phyloP scores from a whole-genome alignment of 2,329 filamentous ascomycete species.

The Fusarium piperis region DNA sequence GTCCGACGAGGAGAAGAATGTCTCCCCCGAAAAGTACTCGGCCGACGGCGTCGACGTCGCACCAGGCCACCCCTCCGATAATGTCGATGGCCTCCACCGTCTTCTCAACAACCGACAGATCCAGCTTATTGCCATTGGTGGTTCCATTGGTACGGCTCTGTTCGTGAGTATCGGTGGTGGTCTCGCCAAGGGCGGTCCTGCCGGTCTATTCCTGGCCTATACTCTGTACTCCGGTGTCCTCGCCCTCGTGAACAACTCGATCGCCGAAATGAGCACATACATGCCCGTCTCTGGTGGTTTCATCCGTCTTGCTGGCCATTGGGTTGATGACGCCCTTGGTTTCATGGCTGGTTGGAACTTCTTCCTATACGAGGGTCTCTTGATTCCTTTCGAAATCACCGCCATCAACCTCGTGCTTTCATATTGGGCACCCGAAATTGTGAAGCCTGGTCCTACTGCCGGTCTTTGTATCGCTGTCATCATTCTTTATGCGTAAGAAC shows the following conservation, averaged over 20 bases:
- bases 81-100: conserved; percentile 54
- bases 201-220: conserved; percentile 67
- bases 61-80: conserved; percentile 41
- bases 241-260: conserved; percentile 70
- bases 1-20: conserved; percentile 42
- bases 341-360: conserved; percentile 61
- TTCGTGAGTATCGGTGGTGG: conserved; percentile 71
- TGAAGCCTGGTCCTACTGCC: conserved; percentile 75
- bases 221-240: conserved; percentile 64
- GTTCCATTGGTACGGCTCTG: conserved; percentile 66
- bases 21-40: conserved; percentile 29
- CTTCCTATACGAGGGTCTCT: conserved; percentile 56
- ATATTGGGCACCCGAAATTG: conserved; percentile 51
- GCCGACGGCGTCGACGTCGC: conserved; percentile 41
- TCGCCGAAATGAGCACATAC: conserved; percentile 71
- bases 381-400: conserved; percentile 56
- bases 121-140: conserved; percentile 67
- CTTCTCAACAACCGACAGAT: conserved; percentile 64
- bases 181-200: conserved; percentile 55
- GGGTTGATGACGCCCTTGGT: conserved; percentile 72
- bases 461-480: conserved; percentile 66
- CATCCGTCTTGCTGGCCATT: conserved; percentile 71
- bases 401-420: conserved; percentile 55
- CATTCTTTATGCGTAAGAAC: conserved; percentile 64
- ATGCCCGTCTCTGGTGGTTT: conserved; percentile 72